These are phyloP conservation scores for Solanum chaucha DNA, from an alignment of 257 asterid genomes.

Conservation along the genomic window DNA sequence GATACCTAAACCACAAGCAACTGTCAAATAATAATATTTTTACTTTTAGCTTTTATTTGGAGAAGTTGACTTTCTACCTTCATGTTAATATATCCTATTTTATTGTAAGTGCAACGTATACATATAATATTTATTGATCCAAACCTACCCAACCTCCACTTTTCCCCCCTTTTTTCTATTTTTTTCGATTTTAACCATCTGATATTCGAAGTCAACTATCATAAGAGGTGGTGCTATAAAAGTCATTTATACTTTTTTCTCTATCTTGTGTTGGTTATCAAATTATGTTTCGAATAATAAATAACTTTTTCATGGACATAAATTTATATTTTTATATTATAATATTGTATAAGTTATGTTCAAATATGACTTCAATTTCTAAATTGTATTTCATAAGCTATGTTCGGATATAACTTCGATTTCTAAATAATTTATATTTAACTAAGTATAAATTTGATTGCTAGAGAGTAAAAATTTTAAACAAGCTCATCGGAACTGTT, in stretches of 20 bases:
- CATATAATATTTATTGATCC: slow-evolving; percentile 18
- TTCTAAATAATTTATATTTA: not conserved
- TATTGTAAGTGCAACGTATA: not conserved
- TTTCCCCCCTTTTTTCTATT: not conserved
- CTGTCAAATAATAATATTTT: slow-evolving; percentile 9
- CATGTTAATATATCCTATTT: slow-evolving; percentile 2
- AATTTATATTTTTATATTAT: not conserved
- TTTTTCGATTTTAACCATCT: not conserved
- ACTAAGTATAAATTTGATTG: not conserved
- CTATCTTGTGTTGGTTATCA: not conserved
- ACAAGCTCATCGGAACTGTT: not conserved
- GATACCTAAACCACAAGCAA: slow-evolving; percentile 56
- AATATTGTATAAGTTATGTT: not conserved
- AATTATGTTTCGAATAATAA: too few species aligned
- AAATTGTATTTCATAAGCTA: not conserved
- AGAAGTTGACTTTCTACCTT: slow-evolving; percentile 3
- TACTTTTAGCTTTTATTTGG: not conserved
- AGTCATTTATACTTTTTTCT: not conserved
- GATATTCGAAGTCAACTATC: not conserved
- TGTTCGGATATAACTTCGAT: not conserved
- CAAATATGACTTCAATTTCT: not conserved
- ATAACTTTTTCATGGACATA: not conserved
- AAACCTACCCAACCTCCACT: slow-evolving; percentile 22
- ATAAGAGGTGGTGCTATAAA: not conserved
- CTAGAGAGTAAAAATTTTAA: not conserved